Evolutionary conservation across 2,329 filamentous ascomycete species (phyloP).

Genomic region (Endocalyx cinctus): DNA sequence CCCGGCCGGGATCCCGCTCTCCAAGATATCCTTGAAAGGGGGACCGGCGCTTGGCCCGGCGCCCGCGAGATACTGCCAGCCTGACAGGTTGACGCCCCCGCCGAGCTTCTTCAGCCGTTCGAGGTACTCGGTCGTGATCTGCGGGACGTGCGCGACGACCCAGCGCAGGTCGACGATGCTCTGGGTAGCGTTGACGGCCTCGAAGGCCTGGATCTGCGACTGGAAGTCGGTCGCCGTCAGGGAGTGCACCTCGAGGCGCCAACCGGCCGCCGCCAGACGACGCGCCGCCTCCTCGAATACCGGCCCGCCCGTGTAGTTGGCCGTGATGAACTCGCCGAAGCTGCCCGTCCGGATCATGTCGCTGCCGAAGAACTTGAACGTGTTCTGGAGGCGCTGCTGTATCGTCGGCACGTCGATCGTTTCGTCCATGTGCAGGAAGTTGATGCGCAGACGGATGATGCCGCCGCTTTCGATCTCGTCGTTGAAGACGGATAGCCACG

Average conservation of each 20-base stretch:
- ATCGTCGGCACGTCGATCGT: constrained; percentile 11
- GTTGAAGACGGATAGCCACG: constrained; percentile 21
- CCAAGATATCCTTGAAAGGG: constrained; percentile 23
- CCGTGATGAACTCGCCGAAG: constrained; percentile 23
- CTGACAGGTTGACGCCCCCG: constrained; percentile 23
- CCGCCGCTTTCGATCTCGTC: constrained; percentile 7
- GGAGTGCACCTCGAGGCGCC: constrained; percentile 26
- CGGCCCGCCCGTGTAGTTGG: constrained; percentile 20
- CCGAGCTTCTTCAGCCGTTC: constrained; percentile 19
- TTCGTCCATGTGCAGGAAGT: constrained; percentile 23
- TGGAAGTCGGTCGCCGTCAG: constrained; percentile 17
- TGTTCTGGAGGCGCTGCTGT: constrained; percentile 18
- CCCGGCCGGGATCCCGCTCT: constrained; percentile 22
- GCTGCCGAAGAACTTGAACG: constrained; percentile 23
- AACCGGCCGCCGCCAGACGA: constrained; percentile 18
- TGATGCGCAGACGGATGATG: constrained; percentile 20
- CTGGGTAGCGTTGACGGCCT: constrained; percentile 12
- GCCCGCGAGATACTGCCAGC: constrained; percentile 22
- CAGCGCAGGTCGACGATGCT: constrained; percentile 18
- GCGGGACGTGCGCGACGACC: constrained; percentile 25
- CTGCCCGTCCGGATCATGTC: constrained; percentile 23
- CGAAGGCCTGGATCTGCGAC: constrained; percentile 20
- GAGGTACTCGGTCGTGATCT: constrained; percentile 20
- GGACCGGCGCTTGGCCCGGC: constrained; percentile 20
- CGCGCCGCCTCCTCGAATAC: constrained; percentile 19